Evolutionary conservation across 2,329 filamentous ascomycete species (phyloP).

Genomic region (Pseudopithomyces maydicus): DNA sequence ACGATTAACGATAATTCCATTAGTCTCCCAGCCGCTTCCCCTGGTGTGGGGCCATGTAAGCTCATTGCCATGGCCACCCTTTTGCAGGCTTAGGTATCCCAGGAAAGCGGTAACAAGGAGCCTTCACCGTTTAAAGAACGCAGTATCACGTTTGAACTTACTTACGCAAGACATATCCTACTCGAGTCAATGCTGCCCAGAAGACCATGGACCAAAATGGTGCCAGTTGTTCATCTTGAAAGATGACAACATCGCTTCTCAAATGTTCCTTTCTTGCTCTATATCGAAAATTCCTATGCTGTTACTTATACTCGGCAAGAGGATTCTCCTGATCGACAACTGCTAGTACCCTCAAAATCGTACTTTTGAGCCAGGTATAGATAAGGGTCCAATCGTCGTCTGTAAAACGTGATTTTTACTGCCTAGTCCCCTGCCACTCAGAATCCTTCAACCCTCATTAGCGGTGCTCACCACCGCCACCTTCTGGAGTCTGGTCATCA

Average conservation of each 20-base stretch:
- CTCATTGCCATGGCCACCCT: neutral
- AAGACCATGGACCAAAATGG: neutral
- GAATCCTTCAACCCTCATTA: conserved; percentile 9
- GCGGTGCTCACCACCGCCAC: conserved; percentile 7
- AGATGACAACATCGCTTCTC: conserved; percentile 17
- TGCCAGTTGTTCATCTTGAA: conserved; percentile 2
- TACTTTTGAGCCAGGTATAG: conserved; percentile 11
- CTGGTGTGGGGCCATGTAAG: conserved; percentile 12
- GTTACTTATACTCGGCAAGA: conserved; percentile 14
- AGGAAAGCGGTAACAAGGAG: neutral
- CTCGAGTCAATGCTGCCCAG: too few species aligned
- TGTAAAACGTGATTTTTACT: conserved; percentile 15
- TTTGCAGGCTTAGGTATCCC: neutral
- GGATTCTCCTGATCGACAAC: conserved; percentile 19
- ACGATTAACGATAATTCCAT: conserved; percentile 15
- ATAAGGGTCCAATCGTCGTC: conserved; percentile 14
- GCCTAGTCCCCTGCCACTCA: conserved; percentile 11
- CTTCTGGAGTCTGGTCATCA: conserved; percentile 7
- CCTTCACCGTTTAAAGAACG: neutral
- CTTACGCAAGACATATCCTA: neutral
- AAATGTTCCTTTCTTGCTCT: conserved; percentile 14
- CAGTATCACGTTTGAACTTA: neutral
- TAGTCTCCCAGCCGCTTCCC: conserved; percentile 8
- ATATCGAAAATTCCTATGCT: conserved; percentile 16
- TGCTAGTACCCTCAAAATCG: conserved; percentile 6